phyloP scores from a whole-genome alignment of 2,329 filamentous ascomycete genomes.

The Fusarium sp. region DNA sequence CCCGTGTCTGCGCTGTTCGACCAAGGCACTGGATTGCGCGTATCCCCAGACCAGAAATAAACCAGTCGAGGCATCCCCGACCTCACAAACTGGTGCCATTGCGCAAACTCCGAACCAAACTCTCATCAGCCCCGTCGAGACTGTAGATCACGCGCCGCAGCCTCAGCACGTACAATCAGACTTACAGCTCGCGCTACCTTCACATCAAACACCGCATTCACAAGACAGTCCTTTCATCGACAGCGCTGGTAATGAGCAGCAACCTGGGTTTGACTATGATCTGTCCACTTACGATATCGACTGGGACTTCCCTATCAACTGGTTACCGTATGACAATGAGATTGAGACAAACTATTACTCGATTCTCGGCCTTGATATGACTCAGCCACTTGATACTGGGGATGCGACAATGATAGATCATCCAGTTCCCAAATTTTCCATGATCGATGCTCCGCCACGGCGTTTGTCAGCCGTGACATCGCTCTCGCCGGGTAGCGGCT shows the following conservation, averaged over 20 bases:
- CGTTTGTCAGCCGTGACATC: not conserved
- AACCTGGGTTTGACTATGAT: conserved; percentile 1
- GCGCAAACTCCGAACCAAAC: not conserved
- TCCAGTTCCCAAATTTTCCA: not conserved
- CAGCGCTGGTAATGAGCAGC: not conserved
- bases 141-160: not conserved
- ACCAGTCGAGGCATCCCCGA: rapidly evolving
- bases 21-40: conserved; percentile 1
- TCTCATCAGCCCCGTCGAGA: not conserved
- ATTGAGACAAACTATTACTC: conserved; percentile 37
- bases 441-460: not conserved
- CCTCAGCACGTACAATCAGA: not conserved
- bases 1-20: conserved; percentile 20
- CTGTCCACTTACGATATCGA: conserved; percentile 7
- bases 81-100: not conserved
- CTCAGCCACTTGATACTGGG: not conserved
- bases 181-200: not conserved
- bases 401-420: not conserved
- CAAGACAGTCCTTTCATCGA: not conserved
- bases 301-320: conserved; percentile 37
- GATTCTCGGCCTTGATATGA: not conserved
- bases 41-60: not conserved
- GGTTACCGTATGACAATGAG: conserved; percentile 35
- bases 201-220: not conserved
- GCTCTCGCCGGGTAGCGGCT: not conserved